Conservation (phyloP, 2,329 filamentous ascomycete genomes). For the Calonectria honghensis region DNA sequence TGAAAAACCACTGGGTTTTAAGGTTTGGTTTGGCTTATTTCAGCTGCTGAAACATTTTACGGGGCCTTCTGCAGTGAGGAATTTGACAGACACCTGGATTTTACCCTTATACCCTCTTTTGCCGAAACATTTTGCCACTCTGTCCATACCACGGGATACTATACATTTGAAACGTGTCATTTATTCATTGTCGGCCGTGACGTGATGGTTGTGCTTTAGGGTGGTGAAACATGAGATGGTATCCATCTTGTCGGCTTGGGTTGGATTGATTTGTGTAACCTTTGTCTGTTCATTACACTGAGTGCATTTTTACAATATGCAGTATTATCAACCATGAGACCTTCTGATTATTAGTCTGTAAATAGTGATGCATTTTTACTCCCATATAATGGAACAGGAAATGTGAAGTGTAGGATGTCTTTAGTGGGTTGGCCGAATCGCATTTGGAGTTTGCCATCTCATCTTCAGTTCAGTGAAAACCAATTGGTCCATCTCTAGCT, state of each 20-base stretch:
- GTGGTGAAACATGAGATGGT: neutral
- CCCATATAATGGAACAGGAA: too few species aligned
- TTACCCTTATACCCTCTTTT: neutral
- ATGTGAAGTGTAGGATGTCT: neutral
- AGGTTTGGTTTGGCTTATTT: neutral
- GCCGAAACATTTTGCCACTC: constrained; percentile 3
- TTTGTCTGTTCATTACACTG: neutral
- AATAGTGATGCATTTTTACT: neutral
- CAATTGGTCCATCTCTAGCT: neutral
- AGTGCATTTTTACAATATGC: neutral
- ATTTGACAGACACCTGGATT: neutral
- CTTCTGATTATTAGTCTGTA: too few species aligned
- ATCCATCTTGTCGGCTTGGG: neutral
- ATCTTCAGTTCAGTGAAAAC: neutral
- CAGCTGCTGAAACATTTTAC: neutral
- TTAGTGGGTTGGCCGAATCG: neutral
- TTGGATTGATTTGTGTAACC: neutral
- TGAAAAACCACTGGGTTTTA: neutral
- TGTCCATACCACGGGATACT: neutral
- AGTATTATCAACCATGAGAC: neutral
- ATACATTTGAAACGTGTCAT: too few species aligned
- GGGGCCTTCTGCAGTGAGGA: neutral
- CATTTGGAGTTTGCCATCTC: neutral
- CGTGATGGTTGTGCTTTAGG: neutral
- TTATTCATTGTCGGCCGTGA: neutral